Conservation (phyloP, 2,329 filamentous ascomycete species). For the Phialocephala sp. region DNA sequence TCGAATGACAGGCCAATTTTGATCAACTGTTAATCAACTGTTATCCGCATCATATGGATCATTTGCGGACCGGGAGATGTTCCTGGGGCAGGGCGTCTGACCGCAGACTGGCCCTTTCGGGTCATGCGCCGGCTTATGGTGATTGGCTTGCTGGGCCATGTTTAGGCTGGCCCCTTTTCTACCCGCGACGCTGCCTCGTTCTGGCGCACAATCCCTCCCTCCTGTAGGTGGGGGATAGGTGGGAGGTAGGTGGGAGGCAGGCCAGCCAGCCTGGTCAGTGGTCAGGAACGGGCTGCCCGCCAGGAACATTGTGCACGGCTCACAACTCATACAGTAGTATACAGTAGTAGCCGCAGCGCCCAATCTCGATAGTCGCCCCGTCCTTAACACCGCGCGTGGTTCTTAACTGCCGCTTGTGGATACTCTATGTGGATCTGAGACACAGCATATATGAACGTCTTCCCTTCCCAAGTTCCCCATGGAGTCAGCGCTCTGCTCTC, state of each 20-base stretch:
- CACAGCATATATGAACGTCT: slow-evolving; percentile 21
- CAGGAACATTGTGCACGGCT: not conserved
- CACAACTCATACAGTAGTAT: too few species aligned
- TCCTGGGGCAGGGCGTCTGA: not conserved
- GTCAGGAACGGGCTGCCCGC: not conserved
- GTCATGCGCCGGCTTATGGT: slow-evolving; percentile 18
- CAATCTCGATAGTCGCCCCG: slow-evolving; percentile 19
- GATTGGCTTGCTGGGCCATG: slow-evolving; percentile 7
- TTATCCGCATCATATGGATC: not conserved
- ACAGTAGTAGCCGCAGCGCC: slow-evolving; percentile 6
- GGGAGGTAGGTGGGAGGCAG: too few species aligned
- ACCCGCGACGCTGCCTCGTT: not conserved
- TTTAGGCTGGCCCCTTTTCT: not conserved
- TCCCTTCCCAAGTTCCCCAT: not conserved
- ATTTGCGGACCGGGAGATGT: slow-evolving; percentile 1
- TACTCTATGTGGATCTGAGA: slow-evolving; percentile 15
- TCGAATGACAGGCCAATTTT: not conserved
- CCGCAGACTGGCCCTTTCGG: not conserved
- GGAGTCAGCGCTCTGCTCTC: not conserved
- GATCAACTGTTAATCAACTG: not conserved
- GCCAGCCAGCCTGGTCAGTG: not conserved
- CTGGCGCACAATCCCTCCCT: not conserved
- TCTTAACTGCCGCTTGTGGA: slow-evolving; percentile 12
- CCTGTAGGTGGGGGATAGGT: too few species aligned
- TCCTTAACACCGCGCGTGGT: not conserved